phyloP scores from a whole-genome alignment of 1,284 basidiomycete genomes.

The Vanrija pseudolonga region DNA sequence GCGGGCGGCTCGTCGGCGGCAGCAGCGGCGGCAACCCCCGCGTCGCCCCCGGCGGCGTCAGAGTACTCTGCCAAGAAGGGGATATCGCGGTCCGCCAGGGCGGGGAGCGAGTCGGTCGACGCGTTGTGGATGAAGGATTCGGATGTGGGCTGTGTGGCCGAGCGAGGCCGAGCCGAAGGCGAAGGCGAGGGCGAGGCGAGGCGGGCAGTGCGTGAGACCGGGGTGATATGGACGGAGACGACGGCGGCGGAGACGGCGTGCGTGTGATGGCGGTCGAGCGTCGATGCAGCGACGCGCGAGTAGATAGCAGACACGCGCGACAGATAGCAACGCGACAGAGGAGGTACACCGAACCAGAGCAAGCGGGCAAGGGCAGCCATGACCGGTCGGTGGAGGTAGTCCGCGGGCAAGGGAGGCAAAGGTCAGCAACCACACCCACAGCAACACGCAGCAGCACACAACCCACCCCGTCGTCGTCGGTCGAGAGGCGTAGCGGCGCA shows the following conservation, averaged over 20 bases:
- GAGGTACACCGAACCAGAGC: no score
- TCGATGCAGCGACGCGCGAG: no score
- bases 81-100: constrained; percentile 16
- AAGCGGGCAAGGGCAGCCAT: no score
- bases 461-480: constrained; percentile 23
- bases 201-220: no score
- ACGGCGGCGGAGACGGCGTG: no score
- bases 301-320: no score
- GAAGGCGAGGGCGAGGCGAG: not conserved
- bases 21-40: no score
- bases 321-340: no score
- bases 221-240: no score
- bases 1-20: constrained; percentile 3
- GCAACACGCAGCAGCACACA: not conserved
- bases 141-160: constrained; percentile 25
- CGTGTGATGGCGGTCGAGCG: no score
- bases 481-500: constrained; percentile 10
- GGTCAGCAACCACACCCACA: not conserved
- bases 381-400: not conserved
- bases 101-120: constrained; percentile 38
- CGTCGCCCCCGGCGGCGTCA: constrained; percentile 1
- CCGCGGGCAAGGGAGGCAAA: not conserved
- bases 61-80: constrained; percentile 5
- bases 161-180: not conserved
- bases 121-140: constrained; percentile 38